Base-by-base conservation (phyloP, 768 basidiomycete genomes). In the Boletus tylopilopsis region DNA sequence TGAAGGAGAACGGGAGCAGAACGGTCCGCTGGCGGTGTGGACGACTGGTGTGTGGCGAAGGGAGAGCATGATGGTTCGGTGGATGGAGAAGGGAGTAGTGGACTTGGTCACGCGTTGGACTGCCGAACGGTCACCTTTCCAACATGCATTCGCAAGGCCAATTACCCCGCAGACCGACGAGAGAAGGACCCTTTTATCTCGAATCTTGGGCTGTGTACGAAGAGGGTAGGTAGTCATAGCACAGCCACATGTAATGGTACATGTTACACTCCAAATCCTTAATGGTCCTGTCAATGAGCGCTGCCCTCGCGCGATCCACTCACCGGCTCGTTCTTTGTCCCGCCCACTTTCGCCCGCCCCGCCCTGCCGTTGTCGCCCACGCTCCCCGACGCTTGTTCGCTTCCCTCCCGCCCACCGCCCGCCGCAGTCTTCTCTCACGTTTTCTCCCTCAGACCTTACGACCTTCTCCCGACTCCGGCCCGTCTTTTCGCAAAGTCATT, bases 401-500 rank as follows among this genome's bases (percentile, higher is more conserved):
- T 8, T 52, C 63, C n/a, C 41, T 41, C 21, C 16, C 57, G 4
- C 40, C 53, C 0, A 23, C 49, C 9, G n/a, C 32, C 15, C 50
- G 36, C 16, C 55, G 53, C 22, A 36, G 59, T 1, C 33, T 64
- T 19, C 46, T 71, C 19, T 39, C 62, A 15, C 65, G 67, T 18
- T 38, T 72, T 45, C 38, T 66, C 22, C 64, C 73, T 4, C 55
- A 67, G 1, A 46, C 67, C 4, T 52, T 78, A 46, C 61, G 54
- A 25, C 71, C 66, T 11, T 64, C 71, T 6, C 69, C 74, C 4
- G 54, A 74, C 38, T 73, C 73, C 36, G 67, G 75, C 9, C 83
- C 88, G 1, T 90, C 87, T 2, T 77, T 92, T 51, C 73, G 76
- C 54, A 89, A 90, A 65, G 82, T 97, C 29, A 57, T 87, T 11